Evolutionary conservation across 2,329 filamentous ascomycete genomes (phyloP).

Genomic region (Trichophyton benhamiae): DNA sequence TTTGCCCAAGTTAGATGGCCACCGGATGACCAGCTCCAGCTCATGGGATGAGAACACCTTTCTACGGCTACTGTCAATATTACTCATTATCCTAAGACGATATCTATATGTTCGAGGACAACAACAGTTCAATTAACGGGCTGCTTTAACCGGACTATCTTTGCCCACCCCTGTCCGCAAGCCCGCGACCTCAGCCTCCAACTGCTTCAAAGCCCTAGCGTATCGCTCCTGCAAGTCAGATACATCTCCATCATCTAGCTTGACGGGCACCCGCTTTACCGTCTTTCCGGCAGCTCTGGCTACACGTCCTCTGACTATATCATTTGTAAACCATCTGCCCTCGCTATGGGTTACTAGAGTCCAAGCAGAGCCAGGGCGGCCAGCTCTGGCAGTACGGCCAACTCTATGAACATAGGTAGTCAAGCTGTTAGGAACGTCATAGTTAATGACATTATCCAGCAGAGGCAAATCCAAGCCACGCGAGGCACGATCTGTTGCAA

Average conservation of each 20-base stretch:
- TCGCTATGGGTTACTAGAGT: constrained; percentile 73
- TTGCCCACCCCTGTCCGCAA: background rate
- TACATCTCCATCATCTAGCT: constrained; percentile 17
- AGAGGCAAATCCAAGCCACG: constrained; percentile 74
- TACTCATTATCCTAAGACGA: too few species aligned
- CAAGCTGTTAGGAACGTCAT: constrained; percentile 72
- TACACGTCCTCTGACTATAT: constrained; percentile 47
- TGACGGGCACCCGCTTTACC: constrained; percentile 23
- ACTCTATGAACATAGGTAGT: constrained; percentile 85
- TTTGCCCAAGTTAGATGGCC: constrained; percentile 97
- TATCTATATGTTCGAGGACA: background rate
- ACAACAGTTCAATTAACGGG: background rate
- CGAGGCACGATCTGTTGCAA: constrained; percentile 86
- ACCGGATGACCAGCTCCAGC: constrained; percentile 76
- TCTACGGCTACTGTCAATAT: background rate
- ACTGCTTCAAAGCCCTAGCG: constrained; percentile 23
- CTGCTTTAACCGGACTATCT: background rate
- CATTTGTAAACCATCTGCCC: constrained; percentile 83
- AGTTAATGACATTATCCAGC: constrained; percentile 80
- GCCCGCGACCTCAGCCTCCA: constrained; percentile 26
- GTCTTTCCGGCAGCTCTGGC: constrained; percentile 22
- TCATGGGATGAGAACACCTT: constrained; percentile 59
- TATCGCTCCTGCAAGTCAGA: constrained; percentile 22
- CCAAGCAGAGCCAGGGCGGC: constrained; percentile 65
- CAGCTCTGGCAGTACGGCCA: constrained; percentile 77